These are phyloP conservation scores for Arthrobotrys sphaeroides DNA, from an alignment of 2,329 filamentous ascomycete species.

Conservation along the genomic window DNA sequence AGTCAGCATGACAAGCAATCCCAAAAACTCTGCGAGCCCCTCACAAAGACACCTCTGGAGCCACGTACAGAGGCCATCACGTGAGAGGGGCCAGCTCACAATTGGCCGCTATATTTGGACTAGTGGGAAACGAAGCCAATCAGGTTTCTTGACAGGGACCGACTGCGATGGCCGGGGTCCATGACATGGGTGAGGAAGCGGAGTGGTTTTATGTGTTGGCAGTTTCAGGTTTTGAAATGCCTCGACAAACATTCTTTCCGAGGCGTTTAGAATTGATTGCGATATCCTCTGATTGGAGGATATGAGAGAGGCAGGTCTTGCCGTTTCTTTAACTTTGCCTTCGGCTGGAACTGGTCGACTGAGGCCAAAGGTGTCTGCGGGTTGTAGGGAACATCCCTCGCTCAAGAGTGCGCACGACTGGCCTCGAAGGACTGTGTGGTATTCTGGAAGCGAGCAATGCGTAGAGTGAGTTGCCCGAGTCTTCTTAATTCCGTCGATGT, in stretches of 20 bases:
- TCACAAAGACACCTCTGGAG: not conserved
- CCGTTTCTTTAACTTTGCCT: slow-evolving; percentile 1
- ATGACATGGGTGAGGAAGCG: no score
- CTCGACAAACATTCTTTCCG: not conserved
- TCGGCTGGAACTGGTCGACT: slow-evolving; percentile 1
- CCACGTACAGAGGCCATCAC: slow-evolving; percentile 26
- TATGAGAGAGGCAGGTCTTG: slow-evolving; percentile 19
- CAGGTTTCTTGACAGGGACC: not conserved
- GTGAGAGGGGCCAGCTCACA: slow-evolving; percentile 31
- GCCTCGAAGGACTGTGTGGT: no score
- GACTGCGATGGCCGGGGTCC: slow-evolving; percentile 16
- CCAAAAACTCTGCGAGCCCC: not conserved
- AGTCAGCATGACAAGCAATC: slow-evolving; percentile 8
- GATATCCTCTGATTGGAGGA: not conserved
- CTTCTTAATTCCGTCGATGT: no score
- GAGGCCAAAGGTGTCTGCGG: not conserved
- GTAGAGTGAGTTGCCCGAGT: not conserved
- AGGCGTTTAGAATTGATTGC: slow-evolving; percentile 13
- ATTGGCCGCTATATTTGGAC: slow-evolving; percentile 42
- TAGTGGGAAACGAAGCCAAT: slow-evolving; percentile 18
- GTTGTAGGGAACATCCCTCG: slow-evolving; percentile 12
- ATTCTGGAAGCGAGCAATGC: slow-evolving; percentile 50
- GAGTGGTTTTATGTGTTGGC: slow-evolving; percentile 46
- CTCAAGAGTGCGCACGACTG: no score
- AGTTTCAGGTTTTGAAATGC: slow-evolving; percentile 36